Evolutionary conservation across 202 grass and related monocot species (phyloP).

Genomic region (Hordeum pubiflorum): DNA sequence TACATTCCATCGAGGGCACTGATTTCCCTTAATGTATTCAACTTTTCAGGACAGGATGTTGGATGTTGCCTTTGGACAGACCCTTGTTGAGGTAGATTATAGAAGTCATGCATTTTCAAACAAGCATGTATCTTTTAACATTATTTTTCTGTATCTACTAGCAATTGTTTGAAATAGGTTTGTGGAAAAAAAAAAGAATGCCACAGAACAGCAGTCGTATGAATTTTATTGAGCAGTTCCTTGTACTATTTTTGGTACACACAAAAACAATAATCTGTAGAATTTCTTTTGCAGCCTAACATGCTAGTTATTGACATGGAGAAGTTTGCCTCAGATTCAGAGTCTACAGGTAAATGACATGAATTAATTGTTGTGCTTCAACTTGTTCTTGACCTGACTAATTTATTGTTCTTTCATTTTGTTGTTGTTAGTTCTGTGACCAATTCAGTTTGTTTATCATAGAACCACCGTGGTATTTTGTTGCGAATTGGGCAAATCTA

Average conservation of each 20-base stretch:
- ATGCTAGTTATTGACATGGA: slow-evolving; percentile 97
- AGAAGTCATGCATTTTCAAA: background rate
- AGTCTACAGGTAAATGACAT: slow-evolving; percentile 47
- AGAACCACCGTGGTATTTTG: background rate
- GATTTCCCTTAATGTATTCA: slow-evolving; percentile 7
- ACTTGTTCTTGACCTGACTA: background rate
- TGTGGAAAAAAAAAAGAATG: background rate
- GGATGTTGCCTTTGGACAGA: slow-evolving; percentile 84
- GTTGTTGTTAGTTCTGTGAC: background rate
- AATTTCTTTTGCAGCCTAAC: slow-evolving; percentile 70
- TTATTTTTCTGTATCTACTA: background rate
- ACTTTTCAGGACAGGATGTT: slow-evolving; percentile 77
- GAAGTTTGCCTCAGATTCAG: slow-evolving; percentile 56
- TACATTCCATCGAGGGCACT: slow-evolving; percentile 13
- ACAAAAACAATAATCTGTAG: slow-evolving; percentile 1
- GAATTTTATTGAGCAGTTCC: background rate
- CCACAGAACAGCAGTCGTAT: background rate
- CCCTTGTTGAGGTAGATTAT: slow-evolving; percentile 85
- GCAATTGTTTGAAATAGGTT: background rate
- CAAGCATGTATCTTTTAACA: background rate
- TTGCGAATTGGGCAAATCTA: background rate
- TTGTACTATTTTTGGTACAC: background rate
- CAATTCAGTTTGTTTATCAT: background rate
- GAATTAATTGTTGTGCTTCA: background rate
- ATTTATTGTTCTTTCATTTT: background rate